Evolutionary conservation across 2,329 filamentous ascomycete genomes (phyloP).

Genomic region (Zalaria obscura): DNA sequence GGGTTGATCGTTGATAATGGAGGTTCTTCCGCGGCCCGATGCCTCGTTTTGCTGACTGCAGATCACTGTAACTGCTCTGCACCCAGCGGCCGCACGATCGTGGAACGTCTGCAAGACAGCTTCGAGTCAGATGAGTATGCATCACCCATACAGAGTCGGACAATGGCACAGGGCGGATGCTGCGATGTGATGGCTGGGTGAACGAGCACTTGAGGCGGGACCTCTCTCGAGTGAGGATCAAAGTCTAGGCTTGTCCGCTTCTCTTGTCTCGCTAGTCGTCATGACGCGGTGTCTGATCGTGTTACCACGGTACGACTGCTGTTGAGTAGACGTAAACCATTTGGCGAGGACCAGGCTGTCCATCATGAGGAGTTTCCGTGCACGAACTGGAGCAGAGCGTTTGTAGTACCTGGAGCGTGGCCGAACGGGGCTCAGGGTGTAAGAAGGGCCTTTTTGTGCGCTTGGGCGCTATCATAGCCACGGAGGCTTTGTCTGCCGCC

Average conservation of each 20-base stretch:
- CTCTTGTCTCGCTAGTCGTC: slow-evolving; percentile 13
- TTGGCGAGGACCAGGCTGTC: slow-evolving; percentile 6
- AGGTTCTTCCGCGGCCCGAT: slow-evolving; percentile 11
- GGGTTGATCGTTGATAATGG: slow-evolving; percentile 2
- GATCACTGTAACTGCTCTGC: too few species aligned
- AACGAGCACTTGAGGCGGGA: slow-evolving; percentile 36
- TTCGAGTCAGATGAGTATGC: too few species aligned
- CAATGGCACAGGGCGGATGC: too few species aligned
- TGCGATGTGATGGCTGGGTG: slow-evolving; percentile 1
- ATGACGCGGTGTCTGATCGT: slow-evolving; percentile 4
- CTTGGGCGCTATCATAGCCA: slow-evolving; percentile 1
- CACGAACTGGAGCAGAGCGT: slow-evolving; percentile 3
- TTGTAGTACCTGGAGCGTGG: not conserved
- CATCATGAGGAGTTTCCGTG: slow-evolving; percentile 1
- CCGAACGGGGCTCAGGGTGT: slow-evolving; percentile 7
- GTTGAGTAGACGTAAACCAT: slow-evolving; percentile 1
- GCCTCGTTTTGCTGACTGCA: not conserved
- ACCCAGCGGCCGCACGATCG: too few species aligned
- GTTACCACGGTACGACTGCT: slow-evolving; percentile 5
- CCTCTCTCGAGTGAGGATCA: slow-evolving; percentile 90
- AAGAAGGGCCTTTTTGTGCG: slow-evolving; percentile 12
- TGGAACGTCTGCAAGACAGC: too few species aligned
- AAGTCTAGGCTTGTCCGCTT: slow-evolving; percentile 78
- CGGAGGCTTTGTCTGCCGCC: slow-evolving; percentile 8
- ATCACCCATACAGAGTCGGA: too few species aligned